Percentiles rank a stretch among this genome's conserved stretches.
phyloP scores from a whole-genome alignment of 73 alveolate genomes.

The Uronychia binucleata region DNA sequence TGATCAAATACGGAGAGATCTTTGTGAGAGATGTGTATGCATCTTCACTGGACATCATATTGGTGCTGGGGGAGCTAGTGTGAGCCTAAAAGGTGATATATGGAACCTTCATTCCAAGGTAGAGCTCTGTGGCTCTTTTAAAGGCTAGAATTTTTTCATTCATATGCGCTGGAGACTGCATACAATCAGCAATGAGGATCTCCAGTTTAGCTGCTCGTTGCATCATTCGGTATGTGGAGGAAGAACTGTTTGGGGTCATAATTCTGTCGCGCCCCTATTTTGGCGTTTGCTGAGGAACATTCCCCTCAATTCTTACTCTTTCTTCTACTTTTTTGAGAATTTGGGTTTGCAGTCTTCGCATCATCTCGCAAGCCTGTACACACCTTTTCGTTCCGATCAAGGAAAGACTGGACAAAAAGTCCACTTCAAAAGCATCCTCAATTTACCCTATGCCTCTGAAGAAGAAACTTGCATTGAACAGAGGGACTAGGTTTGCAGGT shows the following conservation, averaged over 20 bases:
- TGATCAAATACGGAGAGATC: slow-evolving; percentile 43
- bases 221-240: background rate
- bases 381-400: slow-evolving; percentile 11
- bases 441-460: background rate
- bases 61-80: background rate
- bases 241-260: background rate
- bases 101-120: slow-evolving; percentile 21
- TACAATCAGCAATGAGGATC: slow-evolving; percentile 24
- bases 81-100: background rate
- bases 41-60: slow-evolving; percentile 27
- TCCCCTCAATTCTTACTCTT: background rate
- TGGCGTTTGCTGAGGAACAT: background rate
- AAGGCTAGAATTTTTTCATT: slow-evolving; percentile 23
- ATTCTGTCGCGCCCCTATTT: background rate
- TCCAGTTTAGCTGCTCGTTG: slow-evolving; percentile 23
- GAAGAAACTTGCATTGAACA: slow-evolving; percentile 2
- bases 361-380: slow-evolving; percentile 30
- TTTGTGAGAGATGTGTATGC: slow-evolving; percentile 30
- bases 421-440: slow-evolving; percentile 27
- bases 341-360: slow-evolving; percentile 11
- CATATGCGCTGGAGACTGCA: background rate
- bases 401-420: slow-evolving; percentile 11
- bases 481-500: slow-evolving; percentile 8
- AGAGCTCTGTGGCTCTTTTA: slow-evolving; percentile 34
- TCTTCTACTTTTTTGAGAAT: background rate